phyloP scores from a whole-genome alignment of 805 yeast species.

The Trichomonascus vanleenenianus region DNA sequence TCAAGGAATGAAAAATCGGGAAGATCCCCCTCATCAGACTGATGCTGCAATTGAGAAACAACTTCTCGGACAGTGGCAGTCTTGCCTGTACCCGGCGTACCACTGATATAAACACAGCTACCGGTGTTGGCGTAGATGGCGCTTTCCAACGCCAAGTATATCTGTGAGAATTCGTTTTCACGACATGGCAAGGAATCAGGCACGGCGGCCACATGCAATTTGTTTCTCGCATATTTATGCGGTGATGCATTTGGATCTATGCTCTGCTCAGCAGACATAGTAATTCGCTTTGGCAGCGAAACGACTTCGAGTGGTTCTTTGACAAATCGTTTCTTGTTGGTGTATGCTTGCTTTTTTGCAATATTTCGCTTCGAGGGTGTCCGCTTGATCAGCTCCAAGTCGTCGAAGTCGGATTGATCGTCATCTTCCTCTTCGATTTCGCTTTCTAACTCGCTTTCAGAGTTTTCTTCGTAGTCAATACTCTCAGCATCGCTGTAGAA shows the following conservation, averaged over 20 bases:
- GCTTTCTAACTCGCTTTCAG: background rate
- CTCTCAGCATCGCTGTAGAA: background rate
- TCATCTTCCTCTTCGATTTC: slow-evolving; percentile 5
- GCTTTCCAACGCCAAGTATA: slow-evolving; percentile 60
- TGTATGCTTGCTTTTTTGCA: slow-evolving; percentile 4
- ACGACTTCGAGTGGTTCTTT: background rate
- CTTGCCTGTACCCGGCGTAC: slow-evolving; percentile 97
- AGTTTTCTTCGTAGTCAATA: background rate
- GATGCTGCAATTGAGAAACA: slow-evolving; percentile 51
- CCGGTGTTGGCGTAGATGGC: slow-evolving; percentile 69
- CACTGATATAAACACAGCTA: slow-evolving; percentile 82
- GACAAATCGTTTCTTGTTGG: background rate
- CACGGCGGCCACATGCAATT: slow-evolving; percentile 31
- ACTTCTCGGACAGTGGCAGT: slow-evolving; percentile 91
- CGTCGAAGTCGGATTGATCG: slow-evolving; percentile 6
- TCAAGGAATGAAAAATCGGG: slow-evolving; percentile 66
- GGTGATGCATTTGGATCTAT: slow-evolving; percentile 14
- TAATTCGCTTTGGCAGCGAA: background rate
- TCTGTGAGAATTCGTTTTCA: slow-evolving; percentile 67
- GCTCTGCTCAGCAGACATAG: slow-evolving; percentile 7
- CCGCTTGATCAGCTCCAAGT: slow-evolving; percentile 2
- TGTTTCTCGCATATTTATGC: slow-evolving; percentile 23
- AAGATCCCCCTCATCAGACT: slow-evolving; percentile 33
- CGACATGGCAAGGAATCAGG: slow-evolving; percentile 69
- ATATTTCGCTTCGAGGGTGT: slow-evolving; percentile 1